A percentile compares a stretch with the other conserved stretches of the same genome.
phyloP scores from a whole-genome alignment of 2,329 filamentous ascomycete genomes.

The Graphilbum fragrans region DNA sequence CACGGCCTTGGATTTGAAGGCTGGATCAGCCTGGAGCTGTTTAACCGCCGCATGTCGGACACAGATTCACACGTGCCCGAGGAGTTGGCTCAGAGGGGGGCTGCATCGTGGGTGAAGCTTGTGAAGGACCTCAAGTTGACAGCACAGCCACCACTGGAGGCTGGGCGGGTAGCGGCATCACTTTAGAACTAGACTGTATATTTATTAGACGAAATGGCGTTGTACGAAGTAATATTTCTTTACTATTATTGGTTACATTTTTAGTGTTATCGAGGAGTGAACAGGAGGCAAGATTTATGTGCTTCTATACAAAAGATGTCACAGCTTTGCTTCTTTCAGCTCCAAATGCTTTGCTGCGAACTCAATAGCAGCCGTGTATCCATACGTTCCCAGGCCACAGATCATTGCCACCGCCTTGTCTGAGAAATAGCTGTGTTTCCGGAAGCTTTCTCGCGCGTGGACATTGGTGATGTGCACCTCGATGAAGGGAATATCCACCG shows the following conservation, averaged over 20 bases:
- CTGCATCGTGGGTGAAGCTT: conserved; percentile 33
- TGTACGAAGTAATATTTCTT: too few relatives aligned
- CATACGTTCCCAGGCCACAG: conserved; percentile 52
- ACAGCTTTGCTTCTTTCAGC: conserved; percentile 13
- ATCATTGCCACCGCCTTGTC: conserved; percentile 68
- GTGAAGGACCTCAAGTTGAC: conserved; percentile 1
- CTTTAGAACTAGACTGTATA: too few relatives aligned
- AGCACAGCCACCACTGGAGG: neutral
- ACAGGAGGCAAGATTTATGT: neutral
- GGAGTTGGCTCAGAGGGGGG: conserved; percentile 38
- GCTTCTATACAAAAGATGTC: conserved; percentile 5
- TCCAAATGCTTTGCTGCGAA: conserved; percentile 34
- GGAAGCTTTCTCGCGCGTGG: conserved; percentile 56
- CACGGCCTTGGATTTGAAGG: conserved; percentile 43
- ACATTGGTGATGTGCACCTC: conserved; percentile 71
- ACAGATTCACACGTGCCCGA: conserved; percentile 28
- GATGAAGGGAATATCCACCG: conserved; percentile 59
- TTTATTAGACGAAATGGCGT: too few relatives aligned
- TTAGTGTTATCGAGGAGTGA: too few relatives aligned
- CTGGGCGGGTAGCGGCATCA: neutral
- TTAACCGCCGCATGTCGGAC: conserved; percentile 39
- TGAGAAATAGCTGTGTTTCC: conserved; percentile 58
- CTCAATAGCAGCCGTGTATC: conserved; percentile 50
- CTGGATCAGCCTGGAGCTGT: conserved; percentile 50
- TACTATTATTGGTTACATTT: too few relatives aligned